Base-by-base conservation (phyloP, 805 yeast species). In the Saturnispora halmiae region DNA sequence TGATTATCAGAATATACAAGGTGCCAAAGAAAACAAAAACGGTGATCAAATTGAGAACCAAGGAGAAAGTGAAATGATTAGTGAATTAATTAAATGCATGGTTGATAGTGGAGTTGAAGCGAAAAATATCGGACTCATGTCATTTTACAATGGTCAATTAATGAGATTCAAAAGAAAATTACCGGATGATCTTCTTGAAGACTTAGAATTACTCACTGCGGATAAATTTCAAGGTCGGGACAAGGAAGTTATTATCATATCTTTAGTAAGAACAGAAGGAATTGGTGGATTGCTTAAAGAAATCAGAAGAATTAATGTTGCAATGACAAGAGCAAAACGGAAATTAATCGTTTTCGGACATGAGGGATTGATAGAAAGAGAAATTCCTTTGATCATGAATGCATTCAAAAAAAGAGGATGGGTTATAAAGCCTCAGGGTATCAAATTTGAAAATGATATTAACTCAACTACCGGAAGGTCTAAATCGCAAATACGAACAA, bases 141-240 rank as follows among this genome's bases (percentile, higher is more conserved):
- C 97, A 0, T 75, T 86, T 40, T 90, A 92, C 58, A 67, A 94
- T 29, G 85, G 88, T 0, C 99, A 92, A 55, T 59, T 87, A 25
- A 55, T 69, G 25, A 55, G 70, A n/a, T 60, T 82, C 31, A 49
- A 54, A 34, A 57, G 58, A 20, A 20, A 11, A 10, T 18, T 40
- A 10, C 20, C 32, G 10, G 21, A 28, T 6, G n/a, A 25, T 25
- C 26, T 38, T 7, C 25, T 31, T 24, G 36, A 63, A 7, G 72
- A 66, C 1, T 60, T 92, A 24, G 97, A 92, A 50, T 70, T 84
- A 25, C 65, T 90, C 42, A 92, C 99, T 0, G 97, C 96, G 0
- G 99, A 92, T 59, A 85, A 82, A 54, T 90, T 82, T 53, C 98
- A 92, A 61, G 99, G 98, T 0, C 70, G 96, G 42, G 99, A 92